phyloP scores from a whole-genome alignment of 2,329 filamentous ascomycete species.

The Arthrocladium fulminans region DNA sequence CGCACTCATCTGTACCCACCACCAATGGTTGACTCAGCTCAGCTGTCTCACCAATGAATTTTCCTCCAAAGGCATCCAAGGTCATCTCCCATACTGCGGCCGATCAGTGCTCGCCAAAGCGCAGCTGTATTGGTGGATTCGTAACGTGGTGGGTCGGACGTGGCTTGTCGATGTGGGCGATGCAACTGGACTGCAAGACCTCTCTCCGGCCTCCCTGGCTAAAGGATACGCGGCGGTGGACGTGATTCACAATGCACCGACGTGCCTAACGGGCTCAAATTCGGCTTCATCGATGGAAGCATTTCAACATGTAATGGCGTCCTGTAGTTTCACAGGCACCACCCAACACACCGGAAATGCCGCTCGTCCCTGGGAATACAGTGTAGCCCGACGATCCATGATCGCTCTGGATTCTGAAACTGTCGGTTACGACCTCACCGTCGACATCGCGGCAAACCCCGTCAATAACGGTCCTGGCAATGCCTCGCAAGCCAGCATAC shows the following conservation, averaged over 20 bases:
- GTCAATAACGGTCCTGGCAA: too few relatives aligned
- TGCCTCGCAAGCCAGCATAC: too few relatives aligned
- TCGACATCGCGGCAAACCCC: too few relatives aligned
- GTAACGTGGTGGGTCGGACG: slow-evolving; percentile 24
- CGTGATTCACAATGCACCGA: slow-evolving; percentile 24
- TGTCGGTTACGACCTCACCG: slow-evolving; percentile 28
- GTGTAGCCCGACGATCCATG: slow-evolving; percentile 22
- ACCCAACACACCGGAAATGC: slow-evolving; percentile 27
- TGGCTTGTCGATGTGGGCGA: slow-evolving; percentile 30
- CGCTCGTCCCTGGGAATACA: slow-evolving; percentile 29
- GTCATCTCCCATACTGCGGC: slow-evolving; percentile 25
- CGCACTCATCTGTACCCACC: slow-evolving; percentile 27
- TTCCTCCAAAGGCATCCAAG: slow-evolving; percentile 23
- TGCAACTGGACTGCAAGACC: slow-evolving; percentile 22
- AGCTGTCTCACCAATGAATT: slow-evolving; percentile 27
- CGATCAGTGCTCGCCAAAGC: slow-evolving; percentile 29
- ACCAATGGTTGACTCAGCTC: slow-evolving; percentile 28
- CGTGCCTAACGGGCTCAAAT: slow-evolving; percentile 23
- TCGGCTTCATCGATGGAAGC: slow-evolving; percentile 21
- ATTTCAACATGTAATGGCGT: slow-evolving; percentile 26
- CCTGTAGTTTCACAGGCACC: slow-evolving; percentile 25
- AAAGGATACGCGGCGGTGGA: slow-evolving; percentile 23
- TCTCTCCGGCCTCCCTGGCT: slow-evolving; percentile 24
- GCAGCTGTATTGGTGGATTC: slow-evolving; percentile 27
- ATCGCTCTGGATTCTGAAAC: slow-evolving; percentile 27